Evolutionary conservation across 495 filamentous ascomycete species (phyloP).

Genomic region (Penicillium pulvis): DNA sequence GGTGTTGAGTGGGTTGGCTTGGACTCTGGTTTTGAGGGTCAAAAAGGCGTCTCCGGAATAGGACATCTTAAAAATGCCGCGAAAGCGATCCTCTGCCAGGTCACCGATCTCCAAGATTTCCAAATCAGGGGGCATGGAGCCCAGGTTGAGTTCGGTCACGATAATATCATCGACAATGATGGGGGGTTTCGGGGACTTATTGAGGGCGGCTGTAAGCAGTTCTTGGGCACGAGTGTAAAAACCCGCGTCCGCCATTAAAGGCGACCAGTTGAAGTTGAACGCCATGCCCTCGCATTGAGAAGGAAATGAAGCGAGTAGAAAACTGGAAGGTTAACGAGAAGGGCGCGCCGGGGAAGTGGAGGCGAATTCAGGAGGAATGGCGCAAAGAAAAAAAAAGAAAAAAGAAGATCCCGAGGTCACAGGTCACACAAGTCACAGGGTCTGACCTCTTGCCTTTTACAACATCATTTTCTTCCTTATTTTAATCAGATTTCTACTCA

Average conservation of each 20-base stretch:
- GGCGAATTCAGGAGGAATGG: conserved; percentile 8
- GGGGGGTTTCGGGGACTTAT: conserved; percentile 96
- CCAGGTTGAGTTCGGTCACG: conserved; percentile 95
- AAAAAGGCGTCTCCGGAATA: conserved; percentile 94
- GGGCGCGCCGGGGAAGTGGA: background rate
- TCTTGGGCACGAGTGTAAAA: conserved; percentile 92
- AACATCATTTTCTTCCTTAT: background rate
- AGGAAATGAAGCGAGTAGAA: conserved; percentile 5
- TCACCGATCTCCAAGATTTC: conserved; percentile 98
- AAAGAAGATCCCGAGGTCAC: conserved; percentile 7
- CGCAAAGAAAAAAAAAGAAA: conserved; percentile 7
- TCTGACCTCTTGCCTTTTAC: background rate
- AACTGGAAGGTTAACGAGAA: background rate
- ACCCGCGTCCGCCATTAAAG: conserved; percentile 86
- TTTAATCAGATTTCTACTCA: background rate
- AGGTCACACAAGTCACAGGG: background rate
- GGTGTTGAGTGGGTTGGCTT: conserved; percentile 97
- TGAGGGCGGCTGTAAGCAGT: conserved; percentile 89
- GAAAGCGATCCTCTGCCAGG: conserved; percentile 92
- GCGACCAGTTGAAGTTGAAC: conserved; percentile 99
- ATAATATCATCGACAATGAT: conserved; percentile 99
- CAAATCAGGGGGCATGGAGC: conserved; percentile 85
- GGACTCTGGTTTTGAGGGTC: conserved; percentile 91
- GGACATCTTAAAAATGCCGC: conserved; percentile 98
- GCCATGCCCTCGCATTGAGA: conserved; percentile 68